Conservation (phyloP, 768 basidiomycete genomes). For the Botryobasidium botryosum region DNA sequence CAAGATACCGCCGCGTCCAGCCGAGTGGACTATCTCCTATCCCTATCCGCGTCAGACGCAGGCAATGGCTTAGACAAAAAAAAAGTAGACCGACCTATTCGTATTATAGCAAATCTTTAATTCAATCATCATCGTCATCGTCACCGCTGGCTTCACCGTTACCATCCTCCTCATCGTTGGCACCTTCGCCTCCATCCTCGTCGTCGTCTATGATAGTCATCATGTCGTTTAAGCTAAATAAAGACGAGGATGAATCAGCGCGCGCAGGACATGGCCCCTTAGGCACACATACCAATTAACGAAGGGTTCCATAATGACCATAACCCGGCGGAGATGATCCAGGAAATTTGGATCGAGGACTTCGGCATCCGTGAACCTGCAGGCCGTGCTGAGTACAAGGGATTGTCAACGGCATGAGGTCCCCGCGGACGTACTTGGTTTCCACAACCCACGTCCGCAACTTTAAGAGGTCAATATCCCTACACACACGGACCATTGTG, state of each 20-base stretch:
- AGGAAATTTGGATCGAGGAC: constrained; percentile 52
- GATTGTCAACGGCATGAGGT: constrained; percentile 5
- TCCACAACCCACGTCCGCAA: constrained; percentile 61
- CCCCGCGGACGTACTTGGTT: constrained; percentile 29
- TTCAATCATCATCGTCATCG: no score
- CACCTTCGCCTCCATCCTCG: constrained; percentile 17
- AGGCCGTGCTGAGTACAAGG: constrained; percentile 9
- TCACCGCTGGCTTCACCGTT: no score
- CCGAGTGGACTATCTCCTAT: no score
- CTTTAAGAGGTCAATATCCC: constrained; percentile 85
- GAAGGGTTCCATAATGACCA: constrained; percentile 46
- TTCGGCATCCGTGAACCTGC: constrained; percentile 58
- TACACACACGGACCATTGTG: constrained; percentile 16
- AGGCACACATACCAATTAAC: constrained; percentile 43
- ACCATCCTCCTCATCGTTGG: constrained; percentile 15
- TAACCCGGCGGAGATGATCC: constrained; percentile 38
- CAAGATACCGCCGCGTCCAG: no score
- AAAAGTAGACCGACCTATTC: background rate
- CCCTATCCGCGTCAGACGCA: background rate
- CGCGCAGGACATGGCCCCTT: background rate
- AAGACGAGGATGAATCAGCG: background rate
- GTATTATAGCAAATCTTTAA: no score
- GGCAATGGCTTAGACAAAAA: background rate
- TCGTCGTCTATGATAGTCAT: constrained; percentile 34
- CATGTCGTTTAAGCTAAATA: constrained; percentile 47